Base-by-base conservation (phyloP, 805 yeast species). In the Wickerhamomyces subpelliculosus region DNA sequence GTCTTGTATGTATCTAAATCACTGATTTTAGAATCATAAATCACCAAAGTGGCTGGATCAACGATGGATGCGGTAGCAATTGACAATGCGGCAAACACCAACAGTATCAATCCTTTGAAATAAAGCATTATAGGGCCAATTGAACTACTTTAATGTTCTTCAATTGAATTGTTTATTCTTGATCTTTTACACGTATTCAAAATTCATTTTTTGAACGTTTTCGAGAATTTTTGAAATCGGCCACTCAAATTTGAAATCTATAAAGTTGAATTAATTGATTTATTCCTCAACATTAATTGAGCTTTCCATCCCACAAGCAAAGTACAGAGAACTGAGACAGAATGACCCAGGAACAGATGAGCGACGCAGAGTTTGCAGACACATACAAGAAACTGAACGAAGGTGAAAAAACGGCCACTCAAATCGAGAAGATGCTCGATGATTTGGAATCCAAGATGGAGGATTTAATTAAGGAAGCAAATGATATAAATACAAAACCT, bases 341-440 rank as follows among this genome's bases (percentile, higher is more conserved):
- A 29, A 62, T 58, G 64, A 60, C 63, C 6, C 58, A 54, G 32
- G 66, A 60, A 42, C 34, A 25, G 23, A 47, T 18, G 43, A 12
- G 33, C 8, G 27, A 35, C 7, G 46, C 51, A 16, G 69, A 66
- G 37, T 58, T 79, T 36, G 74, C 75, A 7, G 77, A 76, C 13
- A 72, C 85, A 0, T 75, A 75, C 54, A 67, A 73, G 47, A 72
- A 78, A 49, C 58, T 84, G 32, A 70, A 70, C 38, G 83, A 80
- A 41, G 93, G 87, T 2, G 93, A 84, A 54, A 55, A 62, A 41
- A 80, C 85, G 2, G 78, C 82, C 2, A 61, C 68, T 4, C 74
- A 66, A 42, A 61, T 84, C 44, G 93, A 84, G 57, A 65, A 65
- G 47, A 70, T 79, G 75, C 62, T 84, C 33, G 89, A 81, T 49